Evolutionary conservation across 176 grass and related monocot genomes (phyloP).

Genomic region (Ampelocalamus luodianensis): DNA sequence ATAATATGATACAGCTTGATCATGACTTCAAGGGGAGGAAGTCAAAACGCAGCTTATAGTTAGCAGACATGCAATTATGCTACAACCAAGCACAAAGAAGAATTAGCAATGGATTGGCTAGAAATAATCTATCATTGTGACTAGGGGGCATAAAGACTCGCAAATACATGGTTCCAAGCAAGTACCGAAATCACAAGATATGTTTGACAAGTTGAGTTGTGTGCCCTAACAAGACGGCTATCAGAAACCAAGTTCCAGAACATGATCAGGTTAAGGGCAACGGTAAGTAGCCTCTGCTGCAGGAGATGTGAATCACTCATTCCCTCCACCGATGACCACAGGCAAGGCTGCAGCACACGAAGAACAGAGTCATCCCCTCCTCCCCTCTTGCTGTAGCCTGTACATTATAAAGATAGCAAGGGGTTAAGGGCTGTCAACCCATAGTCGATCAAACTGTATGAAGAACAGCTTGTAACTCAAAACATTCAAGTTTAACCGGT

Average conservation of each 20-base stretch:
- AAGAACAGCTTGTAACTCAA: not conserved
- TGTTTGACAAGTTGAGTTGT: not conserved
- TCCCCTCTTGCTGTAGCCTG: conserved; percentile 62
- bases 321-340: conserved; percentile 66
- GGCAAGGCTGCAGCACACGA: conserved; percentile 61
- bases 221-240: not conserved
- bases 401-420: not conserved
- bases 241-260: conserved; percentile 4
- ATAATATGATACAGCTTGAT: not conserved
- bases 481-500: not conserved
- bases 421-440: not conserved
- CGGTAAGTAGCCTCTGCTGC: not conserved
- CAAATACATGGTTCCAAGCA: conserved; percentile 6
- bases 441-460: not conserved
- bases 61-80: not conserved
- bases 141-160: not conserved
- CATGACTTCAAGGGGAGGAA: not conserved
- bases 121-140: not conserved
- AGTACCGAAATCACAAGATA: not conserved
- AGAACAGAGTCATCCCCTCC: conserved; percentile 69
- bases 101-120: not conserved
- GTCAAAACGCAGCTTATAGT: not conserved
- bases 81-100: not conserved
- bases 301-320: not conserved
- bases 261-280: not conserved